Conservation (phyloP, 2,329 filamentous ascomycete species). For the Xylaria arbuscula region DNA sequence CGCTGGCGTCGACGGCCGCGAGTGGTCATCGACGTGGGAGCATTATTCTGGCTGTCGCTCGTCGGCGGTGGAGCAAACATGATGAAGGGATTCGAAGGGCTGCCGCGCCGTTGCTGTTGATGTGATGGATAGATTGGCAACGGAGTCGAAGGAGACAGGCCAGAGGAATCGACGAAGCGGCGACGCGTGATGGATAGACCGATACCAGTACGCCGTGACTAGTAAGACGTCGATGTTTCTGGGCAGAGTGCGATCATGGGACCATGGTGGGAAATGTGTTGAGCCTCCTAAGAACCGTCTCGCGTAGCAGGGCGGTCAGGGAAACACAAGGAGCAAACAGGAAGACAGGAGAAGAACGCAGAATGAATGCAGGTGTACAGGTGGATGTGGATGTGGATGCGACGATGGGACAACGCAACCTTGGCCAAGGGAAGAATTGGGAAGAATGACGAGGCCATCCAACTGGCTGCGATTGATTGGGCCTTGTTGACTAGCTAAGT, state of each 20-base stretch:
- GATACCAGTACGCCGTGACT: constrained; percentile 9
- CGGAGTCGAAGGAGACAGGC: constrained; percentile 19
- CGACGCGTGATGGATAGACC: constrained; percentile 23
- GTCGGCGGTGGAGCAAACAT: constrained; percentile 71
- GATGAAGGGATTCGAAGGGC: constrained; percentile 36
- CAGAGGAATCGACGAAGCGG: constrained; percentile 18
- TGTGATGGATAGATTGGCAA: constrained; percentile 29
- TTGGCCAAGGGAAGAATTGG: constrained; percentile 42
- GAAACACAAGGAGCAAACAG: constrained; percentile 20
- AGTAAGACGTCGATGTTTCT: constrained; percentile 43
- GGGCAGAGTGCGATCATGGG: constrained; percentile 39
- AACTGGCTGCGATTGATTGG: constrained; percentile 46
- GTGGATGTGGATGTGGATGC: constrained; percentile 26
- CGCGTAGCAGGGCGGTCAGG: constrained; percentile 28
- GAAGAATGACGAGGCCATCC: constrained; percentile 50
- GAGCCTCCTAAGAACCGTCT: neutral
- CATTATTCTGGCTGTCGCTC: constrained; percentile 56
- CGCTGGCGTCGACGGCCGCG: constrained; percentile 72
- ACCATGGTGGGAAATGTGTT: constrained; percentile 39
- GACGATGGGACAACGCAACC: constrained; percentile 40
- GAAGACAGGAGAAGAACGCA: constrained; percentile 28
- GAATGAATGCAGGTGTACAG: constrained; percentile 26
- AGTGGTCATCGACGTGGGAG: constrained; percentile 60
- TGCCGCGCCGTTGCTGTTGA: constrained; percentile 34
- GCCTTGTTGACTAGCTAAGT: constrained; percentile 40